Evolutionary conservation across 2,329 filamentous ascomycete species (phyloP).

Genomic region (Hymenoscyphus repandus): DNA sequence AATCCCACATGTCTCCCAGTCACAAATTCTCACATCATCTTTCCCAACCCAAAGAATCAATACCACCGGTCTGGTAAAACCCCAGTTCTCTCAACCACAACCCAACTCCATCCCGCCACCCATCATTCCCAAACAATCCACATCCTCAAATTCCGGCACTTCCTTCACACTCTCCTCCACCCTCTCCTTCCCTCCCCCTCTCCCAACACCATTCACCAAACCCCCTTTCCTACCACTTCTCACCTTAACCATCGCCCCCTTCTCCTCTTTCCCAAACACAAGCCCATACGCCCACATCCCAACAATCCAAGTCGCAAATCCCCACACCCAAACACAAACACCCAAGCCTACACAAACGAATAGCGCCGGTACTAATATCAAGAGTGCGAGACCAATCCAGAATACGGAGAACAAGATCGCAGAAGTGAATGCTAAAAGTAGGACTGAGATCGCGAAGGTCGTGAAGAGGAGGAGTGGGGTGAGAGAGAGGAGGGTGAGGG

Average conservation of each 20-base stretch:
- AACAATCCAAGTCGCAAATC: conserved; percentile 57
- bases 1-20: too few relatives aligned
- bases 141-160: conserved; percentile 4
- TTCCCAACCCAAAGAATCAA: too few relatives aligned
- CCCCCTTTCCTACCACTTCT: neutral
- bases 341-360: conserved; percentile 60
- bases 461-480: conserved; percentile 65
- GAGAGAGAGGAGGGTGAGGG: conserved; percentile 60
- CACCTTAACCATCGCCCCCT: neutral
- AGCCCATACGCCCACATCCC: conserved; percentile 39
- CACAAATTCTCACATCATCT: too few relatives aligned
- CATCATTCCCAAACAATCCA: conserved; percentile 5
- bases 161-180: conserved; percentile 23
- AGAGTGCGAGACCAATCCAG: conserved; percentile 60
- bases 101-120: conserved; percentile 4
- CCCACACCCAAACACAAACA: conserved; percentile 64
- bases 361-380: conserved; percentile 64
- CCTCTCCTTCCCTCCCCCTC: neutral
- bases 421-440: conserved; percentile 56
- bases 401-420: conserved; percentile 63
- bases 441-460: conserved; percentile 57
- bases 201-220: neutral
- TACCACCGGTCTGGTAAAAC: too few relatives aligned
- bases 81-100: neutral
- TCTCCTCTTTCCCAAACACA: neutral